Percentiles rank a stretch among this genome's conserved stretches.
Conservation (phyloP, 2,329 filamentous ascomycete species). For the Fusarium lyarnte region DNA sequence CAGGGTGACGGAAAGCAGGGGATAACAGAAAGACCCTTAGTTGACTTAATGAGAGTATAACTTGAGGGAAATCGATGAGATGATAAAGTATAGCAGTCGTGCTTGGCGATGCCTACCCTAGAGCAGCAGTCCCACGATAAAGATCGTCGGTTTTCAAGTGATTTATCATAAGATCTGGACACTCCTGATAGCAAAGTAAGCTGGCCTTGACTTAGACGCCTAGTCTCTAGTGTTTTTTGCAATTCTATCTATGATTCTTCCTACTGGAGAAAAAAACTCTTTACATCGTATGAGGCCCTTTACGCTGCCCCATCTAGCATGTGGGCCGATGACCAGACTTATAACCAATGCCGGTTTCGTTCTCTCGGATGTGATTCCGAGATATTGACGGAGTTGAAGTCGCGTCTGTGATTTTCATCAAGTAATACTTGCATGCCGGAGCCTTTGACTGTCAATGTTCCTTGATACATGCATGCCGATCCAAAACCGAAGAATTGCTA, state of each 20-base stretch:
- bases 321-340: slow-evolving; percentile 3
- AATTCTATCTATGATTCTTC: neutral
- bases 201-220: neutral
- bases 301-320: neutral
- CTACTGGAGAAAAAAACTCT: neutral
- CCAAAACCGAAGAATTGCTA: neutral
- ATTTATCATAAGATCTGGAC: neutral
- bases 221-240: rapidly evolving
- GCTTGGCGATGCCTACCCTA: neutral
- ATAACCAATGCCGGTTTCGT: neutral
- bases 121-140: neutral
- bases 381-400: neutral
- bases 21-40: too few relatives aligned
- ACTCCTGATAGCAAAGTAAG: too few relatives aligned
- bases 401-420: neutral
- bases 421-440: slow-evolving; percentile 2
- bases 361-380: neutral
- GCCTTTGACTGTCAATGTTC: neutral
- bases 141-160: neutral
- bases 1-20: too few relatives aligned
- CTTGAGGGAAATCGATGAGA: too few relatives aligned
- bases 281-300: slow-evolving; percentile 32
- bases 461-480: neutral
- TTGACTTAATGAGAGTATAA: too few relatives aligned
- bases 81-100: too few relatives aligned